Evolutionary conservation across 148 eudicot species (phyloP), one percentile per base, ranked within the genome.

Genomic region (Oxyria digyna): DNA sequence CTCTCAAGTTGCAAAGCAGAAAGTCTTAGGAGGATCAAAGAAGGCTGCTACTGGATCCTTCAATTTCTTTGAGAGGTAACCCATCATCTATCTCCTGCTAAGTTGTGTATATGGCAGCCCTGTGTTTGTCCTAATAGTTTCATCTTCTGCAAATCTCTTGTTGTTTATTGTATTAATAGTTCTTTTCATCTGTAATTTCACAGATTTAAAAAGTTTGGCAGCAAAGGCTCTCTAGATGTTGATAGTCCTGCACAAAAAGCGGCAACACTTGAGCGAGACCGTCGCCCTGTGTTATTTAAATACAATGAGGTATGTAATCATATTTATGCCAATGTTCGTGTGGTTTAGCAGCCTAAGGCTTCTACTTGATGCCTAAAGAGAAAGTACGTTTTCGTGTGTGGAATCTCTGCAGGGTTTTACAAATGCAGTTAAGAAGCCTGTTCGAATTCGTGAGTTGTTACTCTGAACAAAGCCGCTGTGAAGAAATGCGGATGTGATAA

Each of bases 371-470:
- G 14, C 29, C 29, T 21, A 23, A 24, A 52, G 59, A 23, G 29
- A 26, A n/a, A n/a, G n/a, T n/a, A n/a, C n/a, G n/a, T n/a, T n/a
- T n/a, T n/a, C n/a, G n/a, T n/a, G n/a, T 35, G 68, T 18, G 67
- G 40, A 26, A 18, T 26, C 67, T 71, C 33, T 78, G 78, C 88
- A 94, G 99, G 99, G 99, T 42, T 91, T 79, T 74, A 94, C 99
- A 41, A 94, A 94, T 83, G 99, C 99, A 46, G 99, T 94, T 21
- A 94, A 88, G 77, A 88, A 92, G 74, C 99, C 99, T 24, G 91
- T 91, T 41, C 85, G 93, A 9, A 76, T 91, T 24, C 88, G 85
- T 21, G 99, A 94, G 57, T 85, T 87, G 73, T 82, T 87, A 31
- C 64, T 73, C 6, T 80, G 78, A 76, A 54, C 14, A 38, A 59